A percentile compares a stretch with the other conserved stretches of the same genome.
Conservation (phyloP, 1,284 basidiomycete genomes). For the Leucoagaricus sp. region DNA sequence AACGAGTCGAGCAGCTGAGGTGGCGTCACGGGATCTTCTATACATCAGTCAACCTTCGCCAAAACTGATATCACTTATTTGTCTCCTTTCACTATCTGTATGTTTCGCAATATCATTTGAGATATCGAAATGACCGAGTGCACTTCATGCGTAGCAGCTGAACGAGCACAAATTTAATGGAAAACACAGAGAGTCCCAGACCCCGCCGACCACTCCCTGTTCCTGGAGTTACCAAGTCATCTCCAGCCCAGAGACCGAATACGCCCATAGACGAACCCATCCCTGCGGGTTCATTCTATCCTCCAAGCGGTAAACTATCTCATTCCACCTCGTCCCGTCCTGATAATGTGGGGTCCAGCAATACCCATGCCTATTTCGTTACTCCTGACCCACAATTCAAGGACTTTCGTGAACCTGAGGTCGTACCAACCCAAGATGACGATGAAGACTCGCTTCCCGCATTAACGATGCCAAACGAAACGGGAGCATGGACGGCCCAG, state of each 20-base stretch:
- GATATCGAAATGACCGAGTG: neutral
- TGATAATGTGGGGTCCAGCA: constrained; percentile 39
- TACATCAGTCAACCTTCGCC: constrained; percentile 2
- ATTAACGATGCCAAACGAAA: neutral
- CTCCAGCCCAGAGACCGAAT: constrained; percentile 38
- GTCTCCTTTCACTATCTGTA: constrained; percentile 6
- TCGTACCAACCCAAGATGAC: constrained; percentile 25
- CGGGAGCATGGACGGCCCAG: constrained; percentile 2
- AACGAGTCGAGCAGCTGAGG: neutral
- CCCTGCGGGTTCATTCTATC: constrained; percentile 31
- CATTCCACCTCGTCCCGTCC: constrained; percentile 39
- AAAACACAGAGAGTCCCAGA: constrained; percentile 39
- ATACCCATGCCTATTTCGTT: constrained; percentile 37
- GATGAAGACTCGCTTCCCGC: neutral
- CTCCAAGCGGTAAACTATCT: constrained; percentile 35
- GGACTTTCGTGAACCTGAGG: constrained; percentile 45
- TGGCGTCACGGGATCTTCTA: neutral
- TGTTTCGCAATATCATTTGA: constrained; percentile 6
- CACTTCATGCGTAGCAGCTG: constrained; percentile 7
- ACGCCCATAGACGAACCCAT: constrained; percentile 34
- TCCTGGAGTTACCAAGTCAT: constrained; percentile 29
- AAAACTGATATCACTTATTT: constrained; percentile 13
- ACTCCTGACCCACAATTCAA: constrained; percentile 27
- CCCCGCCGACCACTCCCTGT: constrained; percentile 41
- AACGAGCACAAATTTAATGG: constrained; percentile 28